Evolutionary conservation across 2,329 filamentous ascomycete species (phyloP).

Genomic region (Pseudogymnoascus sp.): DNA sequence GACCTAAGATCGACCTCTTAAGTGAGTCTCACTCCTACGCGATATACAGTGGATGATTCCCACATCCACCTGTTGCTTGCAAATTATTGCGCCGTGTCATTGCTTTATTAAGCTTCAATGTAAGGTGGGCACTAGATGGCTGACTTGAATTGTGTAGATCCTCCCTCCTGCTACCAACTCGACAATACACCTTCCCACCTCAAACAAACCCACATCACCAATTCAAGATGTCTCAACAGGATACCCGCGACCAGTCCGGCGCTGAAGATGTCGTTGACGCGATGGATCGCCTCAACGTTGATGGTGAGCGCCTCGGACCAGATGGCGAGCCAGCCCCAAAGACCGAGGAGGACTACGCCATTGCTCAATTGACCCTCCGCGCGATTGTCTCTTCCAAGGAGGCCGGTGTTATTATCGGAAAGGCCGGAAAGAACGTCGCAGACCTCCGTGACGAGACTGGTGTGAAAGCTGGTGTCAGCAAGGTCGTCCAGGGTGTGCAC

Average conservation of each 20-base stretch:
- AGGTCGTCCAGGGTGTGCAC: constrained; percentile 95
- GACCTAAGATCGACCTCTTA: background rate
- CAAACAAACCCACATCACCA: constrained; percentile 3
- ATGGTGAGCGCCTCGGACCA: constrained; percentile 49
- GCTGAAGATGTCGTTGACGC: constrained; percentile 51
- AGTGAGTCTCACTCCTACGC: background rate
- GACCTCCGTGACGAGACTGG: constrained; percentile 96
- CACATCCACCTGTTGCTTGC: background rate
- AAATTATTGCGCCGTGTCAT: background rate
- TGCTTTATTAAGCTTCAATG: background rate
- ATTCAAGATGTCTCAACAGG: constrained; percentile 29
- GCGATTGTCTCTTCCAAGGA: constrained; percentile 99
- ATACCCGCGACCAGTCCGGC: constrained; percentile 26
- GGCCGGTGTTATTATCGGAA: constrained; percentile 97
- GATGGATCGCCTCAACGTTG: constrained; percentile 61
- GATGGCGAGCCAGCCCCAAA: constrained; percentile 78
- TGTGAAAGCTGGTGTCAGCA: constrained; percentile 96
- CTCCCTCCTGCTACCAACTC: background rate
- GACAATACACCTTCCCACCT: background rate
- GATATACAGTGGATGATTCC: background rate
- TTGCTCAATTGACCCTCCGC: constrained; percentile 85
- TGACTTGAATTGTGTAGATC: background rate
- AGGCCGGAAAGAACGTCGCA: constrained; percentile 96
- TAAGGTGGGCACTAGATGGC: background rate
- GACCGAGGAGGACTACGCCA: constrained; percentile 94